Conservation (phyloP, 257 asterid species). For the Paraleonurus japonicus region DNA sequence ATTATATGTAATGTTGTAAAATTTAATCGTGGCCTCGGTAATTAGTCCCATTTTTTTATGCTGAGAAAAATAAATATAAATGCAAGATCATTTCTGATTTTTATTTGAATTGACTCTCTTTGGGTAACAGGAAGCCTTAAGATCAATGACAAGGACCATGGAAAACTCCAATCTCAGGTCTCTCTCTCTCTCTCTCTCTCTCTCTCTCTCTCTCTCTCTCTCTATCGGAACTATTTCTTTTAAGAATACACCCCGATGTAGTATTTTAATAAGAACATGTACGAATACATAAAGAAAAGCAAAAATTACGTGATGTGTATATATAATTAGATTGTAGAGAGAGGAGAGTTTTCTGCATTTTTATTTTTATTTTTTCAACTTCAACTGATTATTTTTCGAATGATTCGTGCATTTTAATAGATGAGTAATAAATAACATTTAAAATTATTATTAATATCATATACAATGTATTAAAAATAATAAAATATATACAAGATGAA, state of each 20-base stretch:
- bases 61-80: not conserved
- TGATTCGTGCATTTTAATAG: too few relatives aligned
- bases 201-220: conserved; percentile 7
- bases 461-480: too few relatives aligned
- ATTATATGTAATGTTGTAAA: not conserved
- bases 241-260: too few relatives aligned
- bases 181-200: not conserved
- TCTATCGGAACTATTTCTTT: too few relatives aligned
- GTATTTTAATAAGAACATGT: not conserved
- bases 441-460: too few relatives aligned
- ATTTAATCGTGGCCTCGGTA: not conserved
- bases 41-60: not conserved
- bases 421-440: too few relatives aligned
- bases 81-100: not conserved
- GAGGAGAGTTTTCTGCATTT: not conserved
- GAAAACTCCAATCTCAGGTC: conserved; percentile 29
- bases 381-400: too few relatives aligned
- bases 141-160: conserved; percentile 12
- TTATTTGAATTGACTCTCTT: not conserved
- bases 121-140: conserved; percentile 30
- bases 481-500: too few relatives aligned
- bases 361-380: too few relatives aligned
- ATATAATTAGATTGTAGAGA: not conserved
- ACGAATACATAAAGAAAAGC: not conserved
- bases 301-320: not conserved